Evolutionary conservation across 345 rosid species (phyloP), one percentile per base, ranked within the genome.

Genomic region (Populus deltoides): DNA sequence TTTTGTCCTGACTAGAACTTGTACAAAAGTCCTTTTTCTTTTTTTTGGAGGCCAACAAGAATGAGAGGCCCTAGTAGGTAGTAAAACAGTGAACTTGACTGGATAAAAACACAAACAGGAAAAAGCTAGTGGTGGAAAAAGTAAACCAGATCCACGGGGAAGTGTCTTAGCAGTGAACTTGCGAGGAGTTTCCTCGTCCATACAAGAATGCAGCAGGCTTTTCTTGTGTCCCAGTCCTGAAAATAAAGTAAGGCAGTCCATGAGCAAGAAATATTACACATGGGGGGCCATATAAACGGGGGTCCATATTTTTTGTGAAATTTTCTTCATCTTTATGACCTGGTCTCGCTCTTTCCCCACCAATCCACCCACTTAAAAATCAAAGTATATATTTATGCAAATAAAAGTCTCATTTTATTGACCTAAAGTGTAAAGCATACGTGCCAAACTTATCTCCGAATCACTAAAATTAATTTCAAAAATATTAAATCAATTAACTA

Each of bases 281-380:
- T 67, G 70, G 70, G 20, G 43, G 41, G 9, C 24, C 38, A 31
- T 8, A 33, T 0, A 7, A 13, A 33, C 7, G 8, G 39, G 68
- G 68, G 68, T 66, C 68, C 39, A 66, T 10, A 2, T 13, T 35
- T 35, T 1, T 18, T 29, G 20, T 41, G 7, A 17, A 31, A 17
- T 29, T 62, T 29, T 27, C 70, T 8, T 36, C 59, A 18, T 27
- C 53, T 72, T 45, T 35, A 71, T 24, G 72, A 35, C 66, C 35
- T 51, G 38, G 35, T 72, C 81, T 72, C 43, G 6, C 8, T 38
- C 77, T 72, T 2, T 36, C 76, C 77, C 81, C 73, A 53, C 79
- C 79, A 76, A 36, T 67, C 63, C 78, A 76, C 70, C 75, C 68
- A 41, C 68, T 38, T n/a, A 17, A 27, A 49, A 53, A 78, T 38